Conservation (phyloP, 148 eudicot species). For the Persicaria maculosa region DNA sequence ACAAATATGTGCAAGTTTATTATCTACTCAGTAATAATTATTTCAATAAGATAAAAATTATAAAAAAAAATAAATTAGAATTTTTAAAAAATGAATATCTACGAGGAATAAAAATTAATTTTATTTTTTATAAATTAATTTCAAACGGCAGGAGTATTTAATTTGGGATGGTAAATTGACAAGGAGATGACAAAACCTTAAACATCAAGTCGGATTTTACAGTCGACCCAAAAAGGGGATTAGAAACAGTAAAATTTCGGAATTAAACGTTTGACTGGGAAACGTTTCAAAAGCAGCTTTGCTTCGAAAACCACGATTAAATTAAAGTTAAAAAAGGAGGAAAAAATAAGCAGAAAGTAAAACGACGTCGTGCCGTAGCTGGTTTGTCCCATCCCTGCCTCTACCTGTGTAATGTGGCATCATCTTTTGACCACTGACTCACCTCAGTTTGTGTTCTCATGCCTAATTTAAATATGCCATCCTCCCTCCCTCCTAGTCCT, state of each 20-base stretch:
- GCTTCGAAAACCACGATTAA: slow-evolving; percentile 8
- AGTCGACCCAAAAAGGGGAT: background rate
- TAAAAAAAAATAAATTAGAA: too few relatives aligned
- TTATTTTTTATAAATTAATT: too few relatives aligned
- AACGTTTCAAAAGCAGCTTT: slow-evolving; percentile 23
- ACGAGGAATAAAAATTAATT: too few relatives aligned
- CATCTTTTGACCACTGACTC: slow-evolving; percentile 31
- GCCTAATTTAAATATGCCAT: background rate
- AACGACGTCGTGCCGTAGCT: slow-evolving; percentile 28
- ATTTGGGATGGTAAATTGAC: too few relatives aligned
- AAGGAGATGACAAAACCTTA: too few relatives aligned
- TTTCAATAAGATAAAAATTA: too few relatives aligned
- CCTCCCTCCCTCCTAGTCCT: too few relatives aligned
- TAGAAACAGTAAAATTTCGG: background rate
- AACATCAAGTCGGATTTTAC: too few relatives aligned
- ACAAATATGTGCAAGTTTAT: too few relatives aligned
- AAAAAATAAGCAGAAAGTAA: background rate
- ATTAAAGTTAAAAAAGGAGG: background rate
- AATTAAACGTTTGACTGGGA: slow-evolving; percentile 23
- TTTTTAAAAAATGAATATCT: too few relatives aligned
- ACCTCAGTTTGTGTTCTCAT: slow-evolving; percentile 6
- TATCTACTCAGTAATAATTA: too few relatives aligned
- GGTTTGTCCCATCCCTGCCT: slow-evolving; percentile 24
- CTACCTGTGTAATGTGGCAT: slow-evolving; percentile 3
- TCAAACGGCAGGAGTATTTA: too few relatives aligned